Evolutionary conservation across 352 stramenopile species (phyloP).

Genomic region (Pythium rishiriense): DNA sequence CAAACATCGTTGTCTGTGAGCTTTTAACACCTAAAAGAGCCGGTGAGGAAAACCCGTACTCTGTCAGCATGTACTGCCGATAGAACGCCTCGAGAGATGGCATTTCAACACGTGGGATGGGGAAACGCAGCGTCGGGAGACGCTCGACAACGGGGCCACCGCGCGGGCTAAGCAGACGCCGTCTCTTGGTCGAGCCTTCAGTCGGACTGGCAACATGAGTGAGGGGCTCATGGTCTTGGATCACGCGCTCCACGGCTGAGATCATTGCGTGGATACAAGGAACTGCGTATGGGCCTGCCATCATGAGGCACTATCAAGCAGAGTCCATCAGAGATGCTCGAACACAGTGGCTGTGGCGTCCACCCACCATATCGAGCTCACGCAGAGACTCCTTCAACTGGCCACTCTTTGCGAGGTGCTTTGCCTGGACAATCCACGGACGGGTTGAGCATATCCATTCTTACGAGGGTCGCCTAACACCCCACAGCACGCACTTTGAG

Average conservation of each 20-base stretch:
- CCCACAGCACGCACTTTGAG: conserved; percentile 37
- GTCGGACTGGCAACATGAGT: background rate
- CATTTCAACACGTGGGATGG: conserved; percentile 41
- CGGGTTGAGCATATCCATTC: background rate
- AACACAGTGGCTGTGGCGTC: background rate
- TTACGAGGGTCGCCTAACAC: background rate
- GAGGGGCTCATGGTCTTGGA: background rate
- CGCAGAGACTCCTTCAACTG: conserved; percentile 36
- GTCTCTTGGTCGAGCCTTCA: background rate
- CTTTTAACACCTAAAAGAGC: background rate
- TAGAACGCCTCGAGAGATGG: conserved; percentile 68
- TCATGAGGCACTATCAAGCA: conserved; percentile 50
- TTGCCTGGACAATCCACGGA: too few relatives aligned
- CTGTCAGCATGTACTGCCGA: conserved; percentile 48
- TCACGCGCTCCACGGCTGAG: conserved; percentile 28
- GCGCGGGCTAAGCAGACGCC: background rate
- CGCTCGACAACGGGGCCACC: background rate
- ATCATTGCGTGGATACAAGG: conserved; percentile 53
- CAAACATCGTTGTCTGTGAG: background rate
- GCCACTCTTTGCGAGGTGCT: conserved; percentile 32
- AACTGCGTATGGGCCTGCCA: conserved; percentile 58
- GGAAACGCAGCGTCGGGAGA: conserved; percentile 30
- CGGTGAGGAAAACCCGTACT: conserved; percentile 32
- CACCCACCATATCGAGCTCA: conserved; percentile 64
- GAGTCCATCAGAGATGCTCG: background rate